These are phyloP conservation scores for Groenewaldozyma auringiensis DNA, from an alignment of 1,139 yeast genomes.

Conservation along the genomic window DNA sequence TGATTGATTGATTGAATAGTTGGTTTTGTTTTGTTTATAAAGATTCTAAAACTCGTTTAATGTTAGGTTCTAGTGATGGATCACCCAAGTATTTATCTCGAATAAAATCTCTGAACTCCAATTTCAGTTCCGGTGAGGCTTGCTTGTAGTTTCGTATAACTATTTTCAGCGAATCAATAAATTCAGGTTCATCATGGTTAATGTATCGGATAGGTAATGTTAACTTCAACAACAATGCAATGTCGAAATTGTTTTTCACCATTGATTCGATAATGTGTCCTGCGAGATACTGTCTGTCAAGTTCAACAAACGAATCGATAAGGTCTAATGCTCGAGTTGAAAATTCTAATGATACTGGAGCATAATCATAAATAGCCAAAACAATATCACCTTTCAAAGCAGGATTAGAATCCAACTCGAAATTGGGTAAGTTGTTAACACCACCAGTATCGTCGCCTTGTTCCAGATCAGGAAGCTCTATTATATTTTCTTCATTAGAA, in stretches of 20 bases:
- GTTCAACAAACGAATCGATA: slow-evolving; percentile 58
- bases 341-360: slow-evolving; percentile 33
- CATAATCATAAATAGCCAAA: slow-evolving; percentile 69
- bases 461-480: slow-evolving; percentile 25
- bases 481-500: slow-evolving; percentile 19
- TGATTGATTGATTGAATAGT: slow-evolving; percentile 9
- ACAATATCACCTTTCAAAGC: slow-evolving; percentile 88
- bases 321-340: slow-evolving; percentile 44
- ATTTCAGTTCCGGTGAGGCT: slow-evolving; percentile 39
- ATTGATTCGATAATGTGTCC: slow-evolving; percentile 55
- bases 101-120: slow-evolving; percentile 37
- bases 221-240: slow-evolving; percentile 43
- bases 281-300: slow-evolving; percentile 62
- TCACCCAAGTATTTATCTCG: slow-evolving; percentile 18
- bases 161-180: slow-evolving; percentile 56
- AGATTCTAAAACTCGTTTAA: slow-evolving; percentile 16
- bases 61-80: slow-evolving; percentile 22
- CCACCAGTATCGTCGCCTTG: slow-evolving; percentile 37
- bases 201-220: slow-evolving; percentile 60
- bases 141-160: slow-evolving; percentile 60
- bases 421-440: slow-evolving; percentile 64
- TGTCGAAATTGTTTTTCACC: slow-evolving; percentile 21
- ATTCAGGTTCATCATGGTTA: slow-evolving; percentile 33
- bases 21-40: slow-evolving; percentile 11
- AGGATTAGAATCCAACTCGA: slow-evolving; percentile 83